A percentile compares a stretch with the other conserved stretches of the same genome.
Evolutionary conservation across 2,329 filamentous ascomycete species (phyloP).

Genomic region (Aquanectria penicillioides): DNA sequence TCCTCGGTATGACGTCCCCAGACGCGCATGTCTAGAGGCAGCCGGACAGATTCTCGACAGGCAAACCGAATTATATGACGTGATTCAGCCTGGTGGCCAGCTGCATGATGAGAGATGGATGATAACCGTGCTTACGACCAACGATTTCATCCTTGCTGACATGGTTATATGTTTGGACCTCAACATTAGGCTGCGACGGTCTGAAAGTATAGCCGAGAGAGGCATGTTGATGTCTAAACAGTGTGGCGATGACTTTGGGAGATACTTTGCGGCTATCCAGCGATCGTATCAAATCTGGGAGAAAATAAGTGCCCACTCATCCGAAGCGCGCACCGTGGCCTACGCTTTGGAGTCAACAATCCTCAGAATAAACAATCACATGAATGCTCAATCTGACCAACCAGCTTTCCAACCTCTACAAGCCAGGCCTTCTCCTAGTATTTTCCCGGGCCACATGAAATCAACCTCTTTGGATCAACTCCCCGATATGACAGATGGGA

Average conservation of each 20-base stretch:
- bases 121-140: slow-evolving; percentile 53
- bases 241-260: neutral
- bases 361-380: slow-evolving; percentile 18
- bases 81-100: slow-evolving; percentile 53
- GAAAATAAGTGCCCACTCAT: neutral
- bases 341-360: slow-evolving; percentile 35
- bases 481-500: slow-evolving; percentile 14
- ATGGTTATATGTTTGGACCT: slow-evolving; percentile 60
- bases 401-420: neutral
- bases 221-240: accelerated
- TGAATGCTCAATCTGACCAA: neutral
- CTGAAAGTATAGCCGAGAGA: neutral
- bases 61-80: slow-evolving; percentile 45
- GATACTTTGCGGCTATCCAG: slow-evolving; percentile 28
- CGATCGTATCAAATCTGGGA: slow-evolving; percentile 37
- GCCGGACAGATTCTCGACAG: slow-evolving; percentile 39
- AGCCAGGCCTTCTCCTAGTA: neutral
- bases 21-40: slow-evolving; percentile 39
- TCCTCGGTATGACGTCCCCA: slow-evolving; percentile 24
- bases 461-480: slow-evolving; percentile 1
- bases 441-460: neutral
- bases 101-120: slow-evolving; percentile 57
- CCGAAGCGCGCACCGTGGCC: slow-evolving; percentile 34
- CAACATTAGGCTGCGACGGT: slow-evolving; percentile 31
- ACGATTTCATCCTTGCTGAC: slow-evolving; percentile 62